Conservation (phyloP, 2,329 filamentous ascomycete genomes). For the Penicillium aurantiogriseum region DNA sequence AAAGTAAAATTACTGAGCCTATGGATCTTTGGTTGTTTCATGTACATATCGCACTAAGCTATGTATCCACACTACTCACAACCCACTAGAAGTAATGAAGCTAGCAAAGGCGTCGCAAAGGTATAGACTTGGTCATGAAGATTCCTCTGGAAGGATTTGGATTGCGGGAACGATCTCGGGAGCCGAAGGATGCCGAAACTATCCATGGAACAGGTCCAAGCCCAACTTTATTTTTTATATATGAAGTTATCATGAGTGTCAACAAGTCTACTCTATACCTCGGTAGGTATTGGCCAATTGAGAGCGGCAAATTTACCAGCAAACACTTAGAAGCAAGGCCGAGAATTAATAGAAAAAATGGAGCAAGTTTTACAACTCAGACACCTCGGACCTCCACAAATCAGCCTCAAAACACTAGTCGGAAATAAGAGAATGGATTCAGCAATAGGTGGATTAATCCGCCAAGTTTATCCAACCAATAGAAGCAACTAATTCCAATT, state of each 20-base stretch:
- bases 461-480: background rate
- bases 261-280: background rate
- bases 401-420: background rate
- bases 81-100: background rate
- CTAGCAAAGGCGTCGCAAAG: background rate
- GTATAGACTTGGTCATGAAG: background rate
- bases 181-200: background rate
- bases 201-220: background rate
- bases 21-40: background rate
- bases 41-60: background rate
- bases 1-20: background rate
- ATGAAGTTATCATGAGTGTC: background rate
- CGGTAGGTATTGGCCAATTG: too few species aligned
- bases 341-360: background rate
- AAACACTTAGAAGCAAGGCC: too few species aligned
- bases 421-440: background rate
- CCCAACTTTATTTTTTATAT: background rate
- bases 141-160: background rate
- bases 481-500: background rate
- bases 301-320: too few species aligned
- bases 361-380: background rate
- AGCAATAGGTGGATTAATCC: background rate
- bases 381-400: background rate
- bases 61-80: background rate
- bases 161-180: background rate